A percentile compares a stretch with the other conserved stretches of the same genome.
phyloP scores from a whole-genome alignment of 2,329 filamentous ascomycete species.

The Colletotrichum eremochloae region DNA sequence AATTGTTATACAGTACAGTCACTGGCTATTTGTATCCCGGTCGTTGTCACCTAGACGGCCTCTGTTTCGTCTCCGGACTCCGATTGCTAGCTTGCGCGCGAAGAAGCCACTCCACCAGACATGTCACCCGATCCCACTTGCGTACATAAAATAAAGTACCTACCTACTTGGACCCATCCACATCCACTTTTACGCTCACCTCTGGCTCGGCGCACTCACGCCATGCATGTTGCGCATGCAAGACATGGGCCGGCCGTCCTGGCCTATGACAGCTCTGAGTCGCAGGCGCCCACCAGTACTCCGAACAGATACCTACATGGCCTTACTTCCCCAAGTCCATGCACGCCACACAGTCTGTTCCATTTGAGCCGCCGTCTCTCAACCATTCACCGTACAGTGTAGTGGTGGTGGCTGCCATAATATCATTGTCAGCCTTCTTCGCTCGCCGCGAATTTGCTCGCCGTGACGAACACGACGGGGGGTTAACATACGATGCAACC shows the following conservation, averaged over 20 bases:
- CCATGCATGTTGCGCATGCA: constrained; percentile 24
- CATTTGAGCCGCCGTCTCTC: constrained; percentile 16
- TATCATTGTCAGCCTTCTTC: constrained; percentile 14
- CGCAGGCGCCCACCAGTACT: constrained; percentile 32
- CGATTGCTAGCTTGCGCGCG: constrained; percentile 16
- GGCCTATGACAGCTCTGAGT: constrained; percentile 17
- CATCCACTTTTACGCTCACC: constrained; percentile 37
- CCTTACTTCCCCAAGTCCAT: constrained; percentile 26
- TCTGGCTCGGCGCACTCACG: constrained; percentile 10
- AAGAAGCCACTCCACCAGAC: constrained; percentile 26
- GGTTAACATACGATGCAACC: constrained; percentile 27
- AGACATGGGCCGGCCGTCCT: constrained; percentile 17
- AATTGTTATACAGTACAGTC: neutral
- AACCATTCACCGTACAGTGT: constrained; percentile 1
- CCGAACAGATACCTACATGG: constrained; percentile 14
- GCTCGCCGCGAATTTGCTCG: constrained; percentile 20
- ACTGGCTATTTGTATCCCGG: neutral
- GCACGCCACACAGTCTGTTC: constrained; percentile 31
- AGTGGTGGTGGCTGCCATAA: neutral
- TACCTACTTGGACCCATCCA: constrained; percentile 8
- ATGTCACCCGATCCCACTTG: constrained; percentile 33
- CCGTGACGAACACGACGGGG: neutral
- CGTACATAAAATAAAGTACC: constrained; percentile 18
- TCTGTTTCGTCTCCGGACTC: neutral
- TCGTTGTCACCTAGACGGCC: neutral